Conservation (phyloP, 345 rosid genomes). For the Chamaenerion angustifolium region DNA sequence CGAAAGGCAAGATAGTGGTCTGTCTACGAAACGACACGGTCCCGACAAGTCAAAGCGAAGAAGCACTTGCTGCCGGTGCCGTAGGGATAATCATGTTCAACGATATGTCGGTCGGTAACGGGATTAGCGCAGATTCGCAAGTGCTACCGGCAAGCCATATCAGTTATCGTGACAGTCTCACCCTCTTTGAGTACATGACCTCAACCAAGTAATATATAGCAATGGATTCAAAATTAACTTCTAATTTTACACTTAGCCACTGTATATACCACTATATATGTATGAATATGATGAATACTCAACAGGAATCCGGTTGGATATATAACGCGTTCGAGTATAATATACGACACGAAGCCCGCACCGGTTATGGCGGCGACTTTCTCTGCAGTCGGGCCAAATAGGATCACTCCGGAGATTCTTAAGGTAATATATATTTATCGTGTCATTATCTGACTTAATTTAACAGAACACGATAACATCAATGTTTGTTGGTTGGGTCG, state of each 20-base stretch:
- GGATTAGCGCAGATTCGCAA: slow-evolving; percentile 38
- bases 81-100: slow-evolving; percentile 68
- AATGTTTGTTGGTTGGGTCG: background rate
- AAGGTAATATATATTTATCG: slow-evolving; percentile 18
- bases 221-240: background rate
- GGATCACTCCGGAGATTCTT: slow-evolving; percentile 42
- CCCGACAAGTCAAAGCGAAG: slow-evolving; percentile 37
- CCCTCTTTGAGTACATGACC: slow-evolving; percentile 29
- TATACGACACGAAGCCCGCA: slow-evolving; percentile 29
- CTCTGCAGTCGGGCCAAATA: slow-evolving; percentile 59
- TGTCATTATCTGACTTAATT: background rate
- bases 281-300: background rate
- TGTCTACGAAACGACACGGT: slow-evolving; percentile 35
- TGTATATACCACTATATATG: no score
- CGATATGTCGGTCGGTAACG: slow-evolving; percentile 26
- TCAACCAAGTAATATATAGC: slow-evolving; percentile 15
- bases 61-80: slow-evolving; percentile 38
- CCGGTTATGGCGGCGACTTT: slow-evolving; percentile 50
- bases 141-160: slow-evolving; percentile 55
- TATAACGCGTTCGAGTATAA: slow-evolving; percentile 18
- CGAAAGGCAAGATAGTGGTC: slow-evolving; percentile 34
- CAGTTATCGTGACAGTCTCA: slow-evolving; percentile 31
- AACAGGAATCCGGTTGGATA: slow-evolving; percentile 33
- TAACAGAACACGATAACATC: background rate
- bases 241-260: background rate